Evolutionary conservation across 106 monocot species (phyloP).

Genomic region (Chionographis japonica): DNA sequence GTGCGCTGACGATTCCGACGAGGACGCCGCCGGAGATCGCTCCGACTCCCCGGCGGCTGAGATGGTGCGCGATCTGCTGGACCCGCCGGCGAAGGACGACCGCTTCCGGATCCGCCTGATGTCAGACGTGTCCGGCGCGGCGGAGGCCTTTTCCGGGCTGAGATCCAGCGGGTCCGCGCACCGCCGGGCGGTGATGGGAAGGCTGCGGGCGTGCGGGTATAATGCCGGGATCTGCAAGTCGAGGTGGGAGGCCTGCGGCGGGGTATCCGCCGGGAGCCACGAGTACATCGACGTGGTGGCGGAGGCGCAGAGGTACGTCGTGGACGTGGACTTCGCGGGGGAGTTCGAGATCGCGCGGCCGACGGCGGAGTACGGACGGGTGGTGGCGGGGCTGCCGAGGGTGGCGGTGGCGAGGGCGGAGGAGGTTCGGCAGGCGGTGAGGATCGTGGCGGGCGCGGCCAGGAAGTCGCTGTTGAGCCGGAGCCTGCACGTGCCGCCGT

Average conservation of each 20-base stretch:
- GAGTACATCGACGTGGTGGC: conserved; percentile 55
- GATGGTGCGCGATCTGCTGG: conserved; percentile 20
- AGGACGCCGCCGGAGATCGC: not conserved
- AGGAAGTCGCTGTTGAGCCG: conserved; percentile 22
- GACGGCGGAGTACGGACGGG: conserved; percentile 36
- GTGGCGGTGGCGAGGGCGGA: conserved; percentile 33
- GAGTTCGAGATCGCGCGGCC: conserved; percentile 69
- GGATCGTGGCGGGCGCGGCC: conserved; percentile 31
- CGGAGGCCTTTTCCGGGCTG: conserved; percentile 8
- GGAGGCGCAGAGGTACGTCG: conserved; percentile 29
- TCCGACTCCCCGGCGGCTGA: not conserved
- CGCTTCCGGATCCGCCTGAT: conserved; percentile 10
- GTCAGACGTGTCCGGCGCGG: conserved; percentile 9
- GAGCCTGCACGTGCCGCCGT: conserved; percentile 29
- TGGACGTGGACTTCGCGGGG: conserved; percentile 47
- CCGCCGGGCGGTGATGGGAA: conserved; percentile 39
- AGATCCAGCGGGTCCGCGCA: not conserved
- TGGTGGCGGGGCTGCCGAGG: conserved; percentile 35
- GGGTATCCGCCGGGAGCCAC: conserved; percentile 37
- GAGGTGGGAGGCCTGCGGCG: conserved; percentile 28
- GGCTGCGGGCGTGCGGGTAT: conserved; percentile 39
- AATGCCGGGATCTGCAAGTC: conserved; percentile 70
- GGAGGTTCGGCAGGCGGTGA: conserved; percentile 30
- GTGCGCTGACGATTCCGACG: not conserved
- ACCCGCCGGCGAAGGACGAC: not conserved